phyloP scores from a whole-genome alignment of 768 basidiomycete genomes.

The Russula ochroleuca region DNA sequence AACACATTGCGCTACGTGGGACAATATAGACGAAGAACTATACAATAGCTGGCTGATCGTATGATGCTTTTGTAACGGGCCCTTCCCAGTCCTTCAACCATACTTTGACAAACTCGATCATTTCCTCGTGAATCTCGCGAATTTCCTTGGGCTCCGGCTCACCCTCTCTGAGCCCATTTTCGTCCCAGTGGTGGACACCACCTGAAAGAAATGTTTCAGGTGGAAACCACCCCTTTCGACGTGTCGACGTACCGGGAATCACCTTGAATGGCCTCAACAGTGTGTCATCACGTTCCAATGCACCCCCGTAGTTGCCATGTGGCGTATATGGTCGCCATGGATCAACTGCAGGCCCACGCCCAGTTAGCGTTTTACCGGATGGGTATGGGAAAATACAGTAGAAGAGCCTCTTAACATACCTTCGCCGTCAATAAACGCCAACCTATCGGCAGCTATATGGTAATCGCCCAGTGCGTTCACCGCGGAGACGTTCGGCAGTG shows the following conservation, averaged over 20 bases:
- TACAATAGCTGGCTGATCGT: neutral
- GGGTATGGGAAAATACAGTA: neutral
- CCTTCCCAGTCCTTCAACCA: slow-evolving; percentile 55
- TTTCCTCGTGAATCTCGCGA: slow-evolving; percentile 72
- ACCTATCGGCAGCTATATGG: slow-evolving; percentile 67
- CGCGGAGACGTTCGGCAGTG: slow-evolving; percentile 69
- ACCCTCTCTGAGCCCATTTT: slow-evolving; percentile 66
- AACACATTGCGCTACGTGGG: too few relatives aligned
- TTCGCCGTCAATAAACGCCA: slow-evolving; percentile 89
- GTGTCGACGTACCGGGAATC: slow-evolving; percentile 61
- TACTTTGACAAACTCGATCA: slow-evolving; percentile 68
- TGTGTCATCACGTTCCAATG: slow-evolving; percentile 65
- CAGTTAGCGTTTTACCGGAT: neutral
- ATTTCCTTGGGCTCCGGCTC: slow-evolving; percentile 72
- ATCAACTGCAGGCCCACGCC: slow-evolving; percentile 51
- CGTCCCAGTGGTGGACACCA: slow-evolving; percentile 70
- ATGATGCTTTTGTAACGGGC: neutral
- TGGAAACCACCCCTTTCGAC: neutral
- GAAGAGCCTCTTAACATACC: slow-evolving; percentile 36
- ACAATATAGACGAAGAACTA: neutral
- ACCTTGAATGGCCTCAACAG: slow-evolving; percentile 75
- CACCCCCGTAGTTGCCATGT: slow-evolving; percentile 59
- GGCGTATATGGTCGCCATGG: slow-evolving; percentile 89
- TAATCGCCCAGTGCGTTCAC: slow-evolving; percentile 88
- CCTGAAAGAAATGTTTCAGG: slow-evolving; percentile 36